These are phyloP conservation scores for Yamadazyma diospyri DNA, from an alignment of 1,139 yeast genomes.

Conservation along the genomic window DNA sequence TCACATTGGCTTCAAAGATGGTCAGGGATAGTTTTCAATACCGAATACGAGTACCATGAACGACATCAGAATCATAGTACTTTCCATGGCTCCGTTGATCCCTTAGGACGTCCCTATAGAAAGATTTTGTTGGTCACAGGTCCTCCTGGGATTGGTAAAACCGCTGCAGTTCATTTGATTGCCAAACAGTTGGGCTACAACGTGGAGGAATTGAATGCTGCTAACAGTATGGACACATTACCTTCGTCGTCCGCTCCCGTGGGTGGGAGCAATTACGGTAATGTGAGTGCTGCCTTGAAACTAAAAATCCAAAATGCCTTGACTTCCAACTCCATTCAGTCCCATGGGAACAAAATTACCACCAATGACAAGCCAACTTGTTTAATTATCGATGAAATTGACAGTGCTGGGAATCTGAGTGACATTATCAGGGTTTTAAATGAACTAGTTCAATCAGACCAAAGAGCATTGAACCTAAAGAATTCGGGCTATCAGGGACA, in stretches of 20 bases:
- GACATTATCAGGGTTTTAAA: constrained; percentile 72
- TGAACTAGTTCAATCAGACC: constrained; percentile 61
- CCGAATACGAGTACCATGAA: constrained; percentile 18
- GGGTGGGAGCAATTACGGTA: constrained; percentile 15
- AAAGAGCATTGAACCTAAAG: constrained; percentile 35
- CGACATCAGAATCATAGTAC: constrained; percentile 9
- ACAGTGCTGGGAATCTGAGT: constrained; percentile 71
- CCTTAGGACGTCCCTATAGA: constrained; percentile 65
- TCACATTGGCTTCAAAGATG: constrained; percentile 81
- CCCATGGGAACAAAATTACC: constrained; percentile 15
- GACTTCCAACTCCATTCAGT: constrained; percentile 57
- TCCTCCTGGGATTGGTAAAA: constrained; percentile 95
- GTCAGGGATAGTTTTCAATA: constrained; percentile 65
- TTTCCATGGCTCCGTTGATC: constrained; percentile 50
- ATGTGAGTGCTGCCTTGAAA: constrained; percentile 29
- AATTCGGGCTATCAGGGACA: constrained; percentile 7
- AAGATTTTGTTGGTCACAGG: constrained; percentile 79
- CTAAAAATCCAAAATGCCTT: constrained; percentile 66
- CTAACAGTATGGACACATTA: constrained; percentile 55
- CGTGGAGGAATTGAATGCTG: constrained; percentile 83
- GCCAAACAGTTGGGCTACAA: constrained; percentile 82
- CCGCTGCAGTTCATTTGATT: constrained; percentile 81
- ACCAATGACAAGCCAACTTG: constrained; percentile 64
- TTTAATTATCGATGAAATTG: constrained; percentile 84
- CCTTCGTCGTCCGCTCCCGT: constrained; percentile 16